Evolutionary conservation across 306 rosid species (phyloP), one percentile per base, ranked within the genome.

Genomic region (Cajanus cajan): DNA sequence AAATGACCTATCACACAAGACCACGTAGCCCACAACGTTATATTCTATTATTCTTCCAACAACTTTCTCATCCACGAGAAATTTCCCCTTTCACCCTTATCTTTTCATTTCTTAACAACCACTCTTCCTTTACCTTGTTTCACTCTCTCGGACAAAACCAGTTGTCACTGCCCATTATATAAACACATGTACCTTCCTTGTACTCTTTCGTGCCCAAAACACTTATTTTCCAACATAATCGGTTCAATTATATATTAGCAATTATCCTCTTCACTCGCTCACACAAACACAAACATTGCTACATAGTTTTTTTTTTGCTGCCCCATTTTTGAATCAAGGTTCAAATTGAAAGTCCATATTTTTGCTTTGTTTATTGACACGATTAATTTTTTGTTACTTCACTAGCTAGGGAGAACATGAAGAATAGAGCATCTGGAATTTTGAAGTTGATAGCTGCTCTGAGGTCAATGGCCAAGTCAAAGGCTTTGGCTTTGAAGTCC

Each of bases 381-480:
- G 13, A 12, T 24, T 57, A 24, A 36, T 6, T 13, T 59, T 59
- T 59, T 5, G 11, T 59, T 57, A 16, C 8, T 43, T 47, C 52
- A 47, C 52, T 4, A 45, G 14, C 3, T n/a, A n/a, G n/a, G n/a
- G n/a, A 43, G 48, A 43, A 8, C n/a, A 81, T 84, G 89, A 84
- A 74, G 84, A 80, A 85, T 45, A 85, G 75, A 50, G 80, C 71
- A 16, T 66, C 80, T 34, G 73, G 16, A 55, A 7, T 79, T 15
- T 47, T 89, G 78, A 87, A 85, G 85, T 45, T 89, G 58, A 19
- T 78, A 8, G 54, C 64, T 31, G 58, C 68, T 31, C 14, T 89
- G 34, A 82, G 78, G 25, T 65, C 87, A 33, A 79, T 84, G 78
- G 92, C 86, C 34, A 87, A 84, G 78, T 71, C 86, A 7, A 87